These are phyloP conservation scores for Phytopythium litorale DNA, from an alignment of 352 stramenopile species.

Conservation along the genomic window DNA sequence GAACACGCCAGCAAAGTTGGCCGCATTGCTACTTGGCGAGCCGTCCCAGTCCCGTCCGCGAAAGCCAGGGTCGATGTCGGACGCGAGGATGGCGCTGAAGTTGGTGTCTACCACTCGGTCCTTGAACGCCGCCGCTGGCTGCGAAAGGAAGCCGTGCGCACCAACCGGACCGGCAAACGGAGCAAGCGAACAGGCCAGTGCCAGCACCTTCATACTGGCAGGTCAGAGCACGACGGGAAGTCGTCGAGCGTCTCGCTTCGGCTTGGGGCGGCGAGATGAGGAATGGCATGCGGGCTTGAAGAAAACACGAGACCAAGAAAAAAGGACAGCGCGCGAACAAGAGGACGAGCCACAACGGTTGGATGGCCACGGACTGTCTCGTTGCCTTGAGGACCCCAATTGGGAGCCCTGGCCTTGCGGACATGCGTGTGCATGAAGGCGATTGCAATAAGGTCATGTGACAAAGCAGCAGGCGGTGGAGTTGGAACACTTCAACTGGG, in stretches of 20 bases:
- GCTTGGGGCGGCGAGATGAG: background rate
- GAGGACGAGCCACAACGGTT: background rate
- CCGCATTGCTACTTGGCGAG: slow-evolving; percentile 19
- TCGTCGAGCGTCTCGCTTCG: background rate
- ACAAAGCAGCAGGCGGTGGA: no score
- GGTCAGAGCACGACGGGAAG: background rate
- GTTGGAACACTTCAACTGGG: no score
- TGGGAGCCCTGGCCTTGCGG: no score
- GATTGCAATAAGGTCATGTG: no score
- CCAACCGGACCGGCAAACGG: background rate
- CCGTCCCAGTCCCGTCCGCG: slow-evolving; percentile 24
- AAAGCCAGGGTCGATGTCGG: slow-evolving; percentile 21
- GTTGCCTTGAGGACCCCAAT: no score
- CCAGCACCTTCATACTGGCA: background rate
- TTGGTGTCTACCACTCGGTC: slow-evolving; percentile 19
- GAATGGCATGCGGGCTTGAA: background rate
- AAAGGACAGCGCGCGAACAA: background rate
- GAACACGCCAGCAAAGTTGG: slow-evolving; percentile 25
- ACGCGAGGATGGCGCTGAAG: slow-evolving; percentile 20
- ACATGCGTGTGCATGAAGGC: no score
- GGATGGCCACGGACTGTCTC: background rate
- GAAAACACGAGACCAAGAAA: background rate
- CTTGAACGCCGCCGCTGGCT: slow-evolving; percentile 23
- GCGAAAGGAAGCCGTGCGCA: slow-evolving; percentile 31
- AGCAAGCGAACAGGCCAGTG: background rate